phyloP scores from a whole-genome alignment of 2,329 filamentous ascomycete genomes.

The Paracoccidioides brasiliensis region DNA sequence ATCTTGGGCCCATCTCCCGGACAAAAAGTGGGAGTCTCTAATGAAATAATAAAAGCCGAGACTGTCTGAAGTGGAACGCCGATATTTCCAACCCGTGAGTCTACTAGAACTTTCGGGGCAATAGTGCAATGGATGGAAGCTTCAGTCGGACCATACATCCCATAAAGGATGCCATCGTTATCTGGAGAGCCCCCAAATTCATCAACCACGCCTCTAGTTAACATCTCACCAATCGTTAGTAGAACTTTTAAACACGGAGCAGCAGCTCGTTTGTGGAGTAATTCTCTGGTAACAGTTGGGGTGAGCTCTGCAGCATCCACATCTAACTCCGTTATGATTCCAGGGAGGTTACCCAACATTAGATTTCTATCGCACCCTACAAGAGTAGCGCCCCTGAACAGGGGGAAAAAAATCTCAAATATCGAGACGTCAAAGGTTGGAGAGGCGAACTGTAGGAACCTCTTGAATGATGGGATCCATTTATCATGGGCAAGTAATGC shows the following conservation, averaged over 20 bases:
- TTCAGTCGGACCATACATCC: conserved; percentile 91
- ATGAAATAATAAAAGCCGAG: conserved; percentile 56
- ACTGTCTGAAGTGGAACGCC: conserved; percentile 70
- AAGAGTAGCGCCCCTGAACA: conserved; percentile 60
- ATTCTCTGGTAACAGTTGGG: conserved; percentile 68
- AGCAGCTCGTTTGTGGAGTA: conserved; percentile 53
- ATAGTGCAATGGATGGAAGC: conserved; percentile 83
- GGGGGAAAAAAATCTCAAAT: conserved; percentile 87
- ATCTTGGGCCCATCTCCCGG: conserved; percentile 32
- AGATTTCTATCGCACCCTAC: conserved; percentile 55
- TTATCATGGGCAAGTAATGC: conserved; percentile 68
- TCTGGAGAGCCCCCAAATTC: conserved; percentile 57
- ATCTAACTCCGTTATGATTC: conserved; percentile 48
- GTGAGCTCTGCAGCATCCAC: conserved; percentile 83
- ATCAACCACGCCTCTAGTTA: conserved; percentile 60
- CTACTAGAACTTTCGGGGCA: conserved; percentile 47
- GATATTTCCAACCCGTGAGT: conserved; percentile 53
- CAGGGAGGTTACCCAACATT: conserved; percentile 64
- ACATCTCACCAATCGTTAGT: conserved; percentile 86
- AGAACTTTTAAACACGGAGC: conserved; percentile 58
- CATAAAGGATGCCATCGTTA: conserved; percentile 58
- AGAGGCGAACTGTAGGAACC: conserved; percentile 83
- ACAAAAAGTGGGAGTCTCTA: conserved; percentile 23
- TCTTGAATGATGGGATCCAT: conserved; percentile 60
- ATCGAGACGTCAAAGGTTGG: conserved; percentile 91